A percentile compares a stretch with the other conserved stretches of the same genome.
phyloP scores from a whole-genome alignment of 2,329 filamentous ascomycete species.

The Cladosporium velox region DNA sequence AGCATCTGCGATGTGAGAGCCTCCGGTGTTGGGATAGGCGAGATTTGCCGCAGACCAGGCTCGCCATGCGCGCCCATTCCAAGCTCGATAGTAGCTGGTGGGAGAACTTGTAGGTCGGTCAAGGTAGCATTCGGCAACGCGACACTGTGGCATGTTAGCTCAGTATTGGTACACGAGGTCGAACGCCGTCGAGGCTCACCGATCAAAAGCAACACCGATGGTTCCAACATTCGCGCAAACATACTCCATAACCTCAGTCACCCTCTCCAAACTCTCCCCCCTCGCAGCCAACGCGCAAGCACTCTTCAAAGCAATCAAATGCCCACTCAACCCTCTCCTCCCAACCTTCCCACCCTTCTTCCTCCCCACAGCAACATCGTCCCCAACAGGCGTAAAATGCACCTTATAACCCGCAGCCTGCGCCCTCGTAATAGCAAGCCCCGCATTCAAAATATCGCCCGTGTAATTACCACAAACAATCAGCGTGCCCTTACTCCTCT shows the following conservation, averaged over 20 bases:
- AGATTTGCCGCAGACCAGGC: slow-evolving; percentile 60
- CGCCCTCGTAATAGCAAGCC: slow-evolving; percentile 60
- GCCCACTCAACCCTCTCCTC: slow-evolving; percentile 62
- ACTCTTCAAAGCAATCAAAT: slow-evolving; percentile 62
- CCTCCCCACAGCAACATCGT: slow-evolving; percentile 65
- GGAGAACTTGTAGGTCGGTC: slow-evolving; percentile 60
- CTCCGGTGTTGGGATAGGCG: slow-evolving; percentile 43
- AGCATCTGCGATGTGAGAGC: slow-evolving; percentile 40
- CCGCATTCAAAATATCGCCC: slow-evolving; percentile 64
- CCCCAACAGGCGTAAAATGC: slow-evolving; percentile 62
- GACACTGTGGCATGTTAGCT: slow-evolving; percentile 29
- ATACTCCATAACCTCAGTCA: slow-evolving; percentile 42
- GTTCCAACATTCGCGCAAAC: slow-evolving; percentile 40
- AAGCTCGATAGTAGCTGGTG: slow-evolving; percentile 59
- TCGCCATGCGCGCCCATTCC: slow-evolving; percentile 70
- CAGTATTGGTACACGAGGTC: background rate
- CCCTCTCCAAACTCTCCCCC: slow-evolving; percentile 37
- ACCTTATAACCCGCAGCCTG: slow-evolving; percentile 57
- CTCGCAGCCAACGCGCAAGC: slow-evolving; percentile 55
- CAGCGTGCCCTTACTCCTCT: slow-evolving; percentile 51
- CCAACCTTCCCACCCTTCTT: slow-evolving; percentile 60
- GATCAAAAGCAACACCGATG: slow-evolving; percentile 40
- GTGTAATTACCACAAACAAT: slow-evolving; percentile 67
- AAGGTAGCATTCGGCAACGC: slow-evolving; percentile 53
- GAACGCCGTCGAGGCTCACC: slow-evolving; percentile 27